Evolutionary conservation across 176 grass and related monocot species (phyloP), one percentile per base, ranked within the genome.

Genomic region (Oryza meridionalis): DNA sequence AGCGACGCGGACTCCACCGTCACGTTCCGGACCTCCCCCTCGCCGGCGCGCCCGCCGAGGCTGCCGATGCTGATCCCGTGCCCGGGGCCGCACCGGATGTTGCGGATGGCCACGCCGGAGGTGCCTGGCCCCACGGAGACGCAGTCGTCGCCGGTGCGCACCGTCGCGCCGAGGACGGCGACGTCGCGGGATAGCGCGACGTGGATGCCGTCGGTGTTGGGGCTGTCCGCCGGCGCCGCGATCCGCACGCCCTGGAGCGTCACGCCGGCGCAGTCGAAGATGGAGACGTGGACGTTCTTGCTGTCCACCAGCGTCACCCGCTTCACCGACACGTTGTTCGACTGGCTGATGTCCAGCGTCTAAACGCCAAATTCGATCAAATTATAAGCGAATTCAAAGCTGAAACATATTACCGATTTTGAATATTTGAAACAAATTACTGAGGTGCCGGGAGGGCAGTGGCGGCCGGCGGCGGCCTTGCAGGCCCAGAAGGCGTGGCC

Each of bases 41-140:
- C 88, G 5, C 74, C 40, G 37, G 82, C 16, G 62, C 66, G 17
- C 8, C 79, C 82, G 7, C 85, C 88, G 40, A 92, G 6, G 77
- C 88, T 95, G 14, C 93, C 93, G 42, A 95, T 92, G 90, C 93
- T 95, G 69, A 94, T 92, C 32, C 93, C 93, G 55, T 94, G 93
- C 0, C 92, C 89, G 0, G 92, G 92, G 7, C 93, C 93, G 73
- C 90, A 94, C 2, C 19, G 46, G 66, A 94, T 84, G 16, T 84
- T 65, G 59, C 72, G 24, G 43, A 94, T 78, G 77, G 74, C 53
- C 58, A 94, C 85, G 67, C 83, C 47, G 78, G 63, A 68, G 40
- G 82, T 75, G 22, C 90, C 93, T 0, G 87, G 68, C 0, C 93
- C 93, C 22, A 94, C 65, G 62, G 93, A 88, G 78, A 94, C 75